Conservation (phyloP, 1,139 yeast genomes). For the Blastobotrys arbuscula region DNA sequence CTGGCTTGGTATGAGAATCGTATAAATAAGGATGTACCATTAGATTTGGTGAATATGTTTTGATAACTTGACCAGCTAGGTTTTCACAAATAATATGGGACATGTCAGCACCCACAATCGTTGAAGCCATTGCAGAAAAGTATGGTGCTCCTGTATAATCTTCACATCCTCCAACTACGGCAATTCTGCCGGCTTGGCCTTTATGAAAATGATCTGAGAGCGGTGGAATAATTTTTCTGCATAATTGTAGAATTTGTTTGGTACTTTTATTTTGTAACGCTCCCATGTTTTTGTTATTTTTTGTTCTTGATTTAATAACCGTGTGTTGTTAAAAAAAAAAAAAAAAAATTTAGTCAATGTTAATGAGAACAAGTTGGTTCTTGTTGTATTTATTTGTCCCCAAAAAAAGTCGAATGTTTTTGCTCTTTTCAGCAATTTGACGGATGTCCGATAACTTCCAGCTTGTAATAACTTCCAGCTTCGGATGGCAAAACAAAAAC, state of each 20-base stretch:
- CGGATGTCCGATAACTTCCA: too few relatives aligned
- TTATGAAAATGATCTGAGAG: constrained; percentile 67
- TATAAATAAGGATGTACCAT: constrained; percentile 92
- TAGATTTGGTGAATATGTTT: constrained; percentile 82
- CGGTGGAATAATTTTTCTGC: constrained; percentile 67
- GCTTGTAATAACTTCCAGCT: too few relatives aligned
- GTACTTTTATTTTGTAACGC: constrained; percentile 1
- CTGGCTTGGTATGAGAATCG: constrained; percentile 26
- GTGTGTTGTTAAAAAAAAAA: neutral
- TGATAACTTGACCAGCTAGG: constrained; percentile 74
- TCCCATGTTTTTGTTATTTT: neutral
- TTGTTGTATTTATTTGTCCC: too few relatives aligned
- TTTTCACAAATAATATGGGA: constrained; percentile 81
- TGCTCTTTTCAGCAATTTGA: too few relatives aligned
- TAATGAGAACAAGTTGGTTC: too few relatives aligned
- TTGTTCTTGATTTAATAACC: neutral
- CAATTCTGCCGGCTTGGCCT: constrained; percentile 89
- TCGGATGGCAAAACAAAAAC: too few relatives aligned
- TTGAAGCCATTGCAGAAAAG: constrained; percentile 80
- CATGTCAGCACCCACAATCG: constrained; percentile 81
- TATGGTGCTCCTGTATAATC: constrained; percentile 94
- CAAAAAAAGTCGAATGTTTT: too few relatives aligned
- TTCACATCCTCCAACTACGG: constrained; percentile 89
- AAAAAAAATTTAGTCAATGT: too few relatives aligned
- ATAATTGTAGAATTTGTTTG: constrained; percentile 25